Percentiles rank a stretch among this genome's conserved stretches.
These are phyloP conservation scores for Medicago arabica DNA, from an alignment of 306 rosid genomes.

Conservation along the genomic window DNA sequence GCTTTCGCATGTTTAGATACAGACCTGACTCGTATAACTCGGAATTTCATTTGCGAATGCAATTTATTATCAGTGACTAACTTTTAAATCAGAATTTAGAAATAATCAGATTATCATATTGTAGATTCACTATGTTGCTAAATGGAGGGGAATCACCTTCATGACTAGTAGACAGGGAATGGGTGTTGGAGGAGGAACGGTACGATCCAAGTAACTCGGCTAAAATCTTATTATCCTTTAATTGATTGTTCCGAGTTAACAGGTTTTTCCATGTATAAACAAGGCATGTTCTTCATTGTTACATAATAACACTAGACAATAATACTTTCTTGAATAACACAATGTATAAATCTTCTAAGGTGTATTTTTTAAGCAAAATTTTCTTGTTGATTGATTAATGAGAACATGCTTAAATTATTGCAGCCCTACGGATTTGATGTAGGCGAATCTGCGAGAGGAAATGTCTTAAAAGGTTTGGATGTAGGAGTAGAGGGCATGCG, in stretches of 20 bases:
- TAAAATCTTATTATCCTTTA: slow-evolving; percentile 11
- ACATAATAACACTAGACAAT: neutral
- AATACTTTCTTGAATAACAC: neutral
- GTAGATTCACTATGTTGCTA: slow-evolving; percentile 97
- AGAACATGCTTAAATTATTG: slow-evolving; percentile 52
- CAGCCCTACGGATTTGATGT: slow-evolving; percentile 98
- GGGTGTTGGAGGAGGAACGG: slow-evolving; percentile 99
- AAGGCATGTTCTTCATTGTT: slow-evolving; percentile 2
- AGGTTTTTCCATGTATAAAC: slow-evolving; percentile 1
- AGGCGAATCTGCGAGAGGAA: slow-evolving; percentile 89
- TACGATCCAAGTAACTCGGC: slow-evolving; percentile 48
- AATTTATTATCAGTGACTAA: slow-evolving; percentile 2
- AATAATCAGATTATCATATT: slow-evolving; percentile 41
- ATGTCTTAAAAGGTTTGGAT: slow-evolving; percentile 89
- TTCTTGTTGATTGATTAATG: slow-evolving; percentile 33
- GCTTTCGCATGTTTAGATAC: slow-evolving; percentile 35
- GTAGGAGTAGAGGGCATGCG: slow-evolving; percentile 92
- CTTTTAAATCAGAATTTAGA: slow-evolving; percentile 23
- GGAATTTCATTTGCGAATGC: slow-evolving; percentile 25
- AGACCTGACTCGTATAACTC: neutral
- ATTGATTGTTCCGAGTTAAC: slow-evolving; percentile 16
- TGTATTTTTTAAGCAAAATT: slow-evolving; percentile 5
- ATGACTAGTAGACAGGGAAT: slow-evolving; percentile 99
- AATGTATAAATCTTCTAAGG: neutral
- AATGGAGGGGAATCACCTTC: slow-evolving; percentile 89